Conservation (phyloP, 2,329 filamentous ascomycete species). For the Onygena corvina region DNA sequence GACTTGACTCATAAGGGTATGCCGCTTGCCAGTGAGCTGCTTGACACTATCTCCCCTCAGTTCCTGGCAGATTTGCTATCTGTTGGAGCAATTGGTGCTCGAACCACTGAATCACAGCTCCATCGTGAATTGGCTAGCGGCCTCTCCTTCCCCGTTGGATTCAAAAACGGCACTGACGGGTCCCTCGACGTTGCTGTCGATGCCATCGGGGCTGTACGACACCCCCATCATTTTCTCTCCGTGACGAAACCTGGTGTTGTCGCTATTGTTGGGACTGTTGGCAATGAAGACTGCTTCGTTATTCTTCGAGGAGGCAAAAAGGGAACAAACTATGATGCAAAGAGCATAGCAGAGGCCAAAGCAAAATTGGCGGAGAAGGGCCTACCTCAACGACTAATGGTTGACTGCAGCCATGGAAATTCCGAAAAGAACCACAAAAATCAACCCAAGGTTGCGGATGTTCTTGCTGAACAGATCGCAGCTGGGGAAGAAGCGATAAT, state of each 20-base stretch:
- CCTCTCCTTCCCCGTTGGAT: conserved; percentile 92
- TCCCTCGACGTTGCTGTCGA: conserved; percentile 85
- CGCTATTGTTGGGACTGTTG: conserved; percentile 82
- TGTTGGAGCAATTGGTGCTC: conserved; percentile 85
- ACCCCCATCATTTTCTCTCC: conserved; percentile 86
- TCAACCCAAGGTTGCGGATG: conserved; percentile 82
- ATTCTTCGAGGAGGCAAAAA: conserved; percentile 84
- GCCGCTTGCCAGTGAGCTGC: conserved; percentile 95
- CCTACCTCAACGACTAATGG: conserved; percentile 83
- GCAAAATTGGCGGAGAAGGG: conserved; percentile 70
- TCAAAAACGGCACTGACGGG: conserved; percentile 98
- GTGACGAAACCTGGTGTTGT: conserved; percentile 96
- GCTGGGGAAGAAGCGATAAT: conserved; percentile 80
- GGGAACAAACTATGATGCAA: conserved; percentile 87
- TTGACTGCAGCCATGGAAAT: conserved; percentile 97
- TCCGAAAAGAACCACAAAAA: conserved; percentile 96
- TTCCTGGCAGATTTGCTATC: conserved; percentile 94
- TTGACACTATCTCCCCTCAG: conserved; percentile 96
- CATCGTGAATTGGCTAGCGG: conserved; percentile 93
- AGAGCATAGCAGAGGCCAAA: conserved; percentile 66
- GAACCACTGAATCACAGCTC: conserved; percentile 91
- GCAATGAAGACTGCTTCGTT: conserved; percentile 95
- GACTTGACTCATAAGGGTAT: conserved; percentile 79
- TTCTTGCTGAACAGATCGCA: conserved; percentile 70
- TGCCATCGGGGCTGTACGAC: conserved; percentile 63